Evolutionary conservation across 192 early-diverging fungal genomes (phyloP), one percentile per base, ranked within the genome.

Genomic region (Gonapodya sp.): DNA sequence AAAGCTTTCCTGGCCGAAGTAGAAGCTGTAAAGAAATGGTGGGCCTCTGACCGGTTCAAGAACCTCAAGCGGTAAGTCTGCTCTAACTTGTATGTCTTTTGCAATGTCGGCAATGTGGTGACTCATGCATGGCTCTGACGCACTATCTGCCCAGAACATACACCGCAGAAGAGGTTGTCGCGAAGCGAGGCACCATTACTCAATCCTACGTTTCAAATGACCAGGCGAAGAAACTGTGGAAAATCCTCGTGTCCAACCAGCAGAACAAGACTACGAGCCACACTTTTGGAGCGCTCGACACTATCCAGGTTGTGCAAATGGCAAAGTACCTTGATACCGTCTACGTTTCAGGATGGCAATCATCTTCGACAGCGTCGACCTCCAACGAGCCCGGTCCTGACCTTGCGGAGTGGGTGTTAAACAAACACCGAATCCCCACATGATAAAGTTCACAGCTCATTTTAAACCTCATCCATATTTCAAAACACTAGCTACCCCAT

Each of bases 291-390:
- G 92, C 94, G 64, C 89, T 98, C 32, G 97, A 98, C 83, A 93
- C 97, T 78, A 91, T 98, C 82, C 94, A 97, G 89, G 95, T 95
- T 24, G 88, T 93, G 34, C 96, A 97, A 87, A 98, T 98, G 97
- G 95, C 93, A 37, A 95, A 96, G 85, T 96, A 96, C 88, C 88
- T 98, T 78, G 95, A 98, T 82, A 96, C 96, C 32, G 93, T 98
- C 80, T 98, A 98, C 85, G 97, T 98, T 31, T 97, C 95, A 14
- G 96, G 97, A 30, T 97, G 97, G 97, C 97, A 98, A 85, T 97
- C 93, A 81, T 97, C 96, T 36, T 96, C 96, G 79, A 98, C 95
- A 35, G 96, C 96, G 78, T 95, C 94, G 37, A 89, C 92, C 83
- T 93, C 94, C 79, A 98, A 98, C 88, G 96, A 98, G 88, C 96